Conservation (phyloP, 2,329 filamentous ascomycete genomes). For the Escovopsis weberi region DNA sequence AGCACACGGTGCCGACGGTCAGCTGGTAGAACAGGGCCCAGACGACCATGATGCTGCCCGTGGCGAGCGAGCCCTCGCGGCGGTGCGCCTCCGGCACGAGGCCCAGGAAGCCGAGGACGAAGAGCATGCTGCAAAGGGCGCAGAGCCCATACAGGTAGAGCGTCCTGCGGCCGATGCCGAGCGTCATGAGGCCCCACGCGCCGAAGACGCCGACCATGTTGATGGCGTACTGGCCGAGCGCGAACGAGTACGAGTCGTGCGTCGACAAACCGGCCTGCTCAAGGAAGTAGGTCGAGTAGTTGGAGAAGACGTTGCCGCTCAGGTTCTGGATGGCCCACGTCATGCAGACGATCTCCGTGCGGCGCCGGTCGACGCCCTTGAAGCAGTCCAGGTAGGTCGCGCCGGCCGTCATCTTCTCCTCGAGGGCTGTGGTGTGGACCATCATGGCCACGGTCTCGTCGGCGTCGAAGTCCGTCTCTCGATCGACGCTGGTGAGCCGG, state of each 20-base stretch:
- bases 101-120: conserved; percentile 73
- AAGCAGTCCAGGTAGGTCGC: conserved; percentile 74
- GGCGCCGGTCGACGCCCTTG: conserved; percentile 59
- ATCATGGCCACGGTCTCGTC: conserved; percentile 87
- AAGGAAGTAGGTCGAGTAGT: conserved; percentile 51
- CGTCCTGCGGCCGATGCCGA: conserved; percentile 58
- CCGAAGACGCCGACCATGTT: conserved; percentile 73
- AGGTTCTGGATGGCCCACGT: conserved; percentile 50
- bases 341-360: conserved; percentile 58
- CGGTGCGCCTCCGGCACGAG: conserved; percentile 49
- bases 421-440: conserved; percentile 73
- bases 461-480: conserved; percentile 59
- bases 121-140: conserved; percentile 59
- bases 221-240: conserved; percentile 51
- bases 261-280: conserved; percentile 42
- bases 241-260: conserved; percentile 40
- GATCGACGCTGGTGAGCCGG: conserved; percentile 46
- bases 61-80: conserved; percentile 53
- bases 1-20: conserved; percentile 78
- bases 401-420: conserved; percentile 59
- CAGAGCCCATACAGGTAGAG: conserved; percentile 66
- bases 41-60: conserved; percentile 70
- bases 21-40: conserved; percentile 78
- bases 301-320: conserved; percentile 49
- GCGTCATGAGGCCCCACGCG: conserved; percentile 66